phyloP scores from a whole-genome alignment of 2,329 filamentous ascomycete genomes.

The Fusarium haematococcum region DNA sequence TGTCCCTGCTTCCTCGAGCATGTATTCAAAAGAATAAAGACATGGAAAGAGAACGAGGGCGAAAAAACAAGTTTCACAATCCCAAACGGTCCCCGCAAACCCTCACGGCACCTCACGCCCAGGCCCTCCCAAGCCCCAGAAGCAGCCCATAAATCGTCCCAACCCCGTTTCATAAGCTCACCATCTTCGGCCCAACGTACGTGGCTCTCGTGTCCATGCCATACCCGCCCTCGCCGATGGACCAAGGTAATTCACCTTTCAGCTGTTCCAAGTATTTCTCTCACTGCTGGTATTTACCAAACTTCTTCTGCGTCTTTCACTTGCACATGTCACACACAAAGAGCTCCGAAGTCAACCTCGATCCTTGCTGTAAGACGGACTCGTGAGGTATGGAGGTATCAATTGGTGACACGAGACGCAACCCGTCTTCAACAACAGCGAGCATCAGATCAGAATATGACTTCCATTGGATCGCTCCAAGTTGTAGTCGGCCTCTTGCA shows the following conservation, averaged over 20 bases:
- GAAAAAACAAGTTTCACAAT: slow-evolving; percentile 35
- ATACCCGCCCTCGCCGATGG: neutral
- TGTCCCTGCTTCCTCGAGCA: neutral
- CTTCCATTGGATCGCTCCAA: neutral
- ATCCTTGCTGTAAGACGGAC: neutral
- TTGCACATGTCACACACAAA: neutral
- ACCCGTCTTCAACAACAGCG: neutral
- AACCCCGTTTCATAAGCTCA: slow-evolving; percentile 28
- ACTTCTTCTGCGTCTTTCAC: neutral
- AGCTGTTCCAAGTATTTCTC: neutral
- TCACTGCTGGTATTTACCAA: neutral
- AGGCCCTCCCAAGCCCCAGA: neutral
- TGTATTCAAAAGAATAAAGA: neutral
- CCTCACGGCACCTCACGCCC: slow-evolving; percentile 6
- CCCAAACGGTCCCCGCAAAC: slow-evolving; percentile 20
- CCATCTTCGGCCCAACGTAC: slow-evolving; percentile 24
- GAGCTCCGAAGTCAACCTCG: neutral
- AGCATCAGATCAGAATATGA: neutral
- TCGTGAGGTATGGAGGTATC: neutral
- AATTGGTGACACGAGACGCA: neutral
- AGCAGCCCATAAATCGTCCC: slow-evolving; percentile 11
- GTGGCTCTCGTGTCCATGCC: slow-evolving; percentile 24
- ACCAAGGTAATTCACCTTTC: neutral
- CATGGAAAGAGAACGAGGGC: neutral
- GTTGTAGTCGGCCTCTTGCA: neutral